Evolutionary conservation across 495 filamentous ascomycete species (phyloP).

Genomic region (Xylaria longipes): DNA sequence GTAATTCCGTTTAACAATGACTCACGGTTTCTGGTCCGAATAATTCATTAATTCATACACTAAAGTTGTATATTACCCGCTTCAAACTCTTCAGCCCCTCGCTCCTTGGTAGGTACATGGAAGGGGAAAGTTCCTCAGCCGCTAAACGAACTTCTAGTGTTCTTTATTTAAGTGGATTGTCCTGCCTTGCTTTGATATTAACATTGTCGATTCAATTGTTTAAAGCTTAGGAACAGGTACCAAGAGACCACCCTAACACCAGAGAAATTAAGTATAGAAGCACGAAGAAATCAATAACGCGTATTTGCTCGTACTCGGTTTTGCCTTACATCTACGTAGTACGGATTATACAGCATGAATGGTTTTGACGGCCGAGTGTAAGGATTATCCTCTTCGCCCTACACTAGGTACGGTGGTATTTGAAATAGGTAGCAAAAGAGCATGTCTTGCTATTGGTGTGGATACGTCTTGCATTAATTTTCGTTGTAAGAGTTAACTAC

Average conservation of each 20-base stretch:
- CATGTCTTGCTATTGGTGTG: not conserved
- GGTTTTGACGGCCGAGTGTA: not conserved
- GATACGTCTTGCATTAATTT: not conserved
- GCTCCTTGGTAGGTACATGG: not conserved
- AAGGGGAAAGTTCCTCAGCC: not conserved
- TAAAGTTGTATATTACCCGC: too few relatives aligned
- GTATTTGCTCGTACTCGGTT: not conserved
- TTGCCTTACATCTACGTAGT: not conserved
- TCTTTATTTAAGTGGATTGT: not conserved
- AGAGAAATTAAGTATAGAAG: not conserved
- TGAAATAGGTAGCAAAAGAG: not conserved
- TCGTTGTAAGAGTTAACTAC: not conserved
- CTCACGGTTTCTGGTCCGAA: too few relatives aligned
- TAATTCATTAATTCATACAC: too few relatives aligned
- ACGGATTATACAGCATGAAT: not conserved
- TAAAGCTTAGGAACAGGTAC: too few relatives aligned
- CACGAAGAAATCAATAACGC: not conserved
- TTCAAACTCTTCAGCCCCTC: too few relatives aligned
- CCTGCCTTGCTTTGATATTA: not conserved
- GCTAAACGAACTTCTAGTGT: not conserved
- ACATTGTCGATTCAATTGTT: not conserved
- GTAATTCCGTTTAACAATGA: too few relatives aligned
- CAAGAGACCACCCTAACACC: not conserved
- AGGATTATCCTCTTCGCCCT: not conserved
- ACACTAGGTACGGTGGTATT: not conserved